Evolutionary conservation across 768 basidiomycete genomes (phyloP).

Genomic region (Strobilomyces confusus): DNA sequence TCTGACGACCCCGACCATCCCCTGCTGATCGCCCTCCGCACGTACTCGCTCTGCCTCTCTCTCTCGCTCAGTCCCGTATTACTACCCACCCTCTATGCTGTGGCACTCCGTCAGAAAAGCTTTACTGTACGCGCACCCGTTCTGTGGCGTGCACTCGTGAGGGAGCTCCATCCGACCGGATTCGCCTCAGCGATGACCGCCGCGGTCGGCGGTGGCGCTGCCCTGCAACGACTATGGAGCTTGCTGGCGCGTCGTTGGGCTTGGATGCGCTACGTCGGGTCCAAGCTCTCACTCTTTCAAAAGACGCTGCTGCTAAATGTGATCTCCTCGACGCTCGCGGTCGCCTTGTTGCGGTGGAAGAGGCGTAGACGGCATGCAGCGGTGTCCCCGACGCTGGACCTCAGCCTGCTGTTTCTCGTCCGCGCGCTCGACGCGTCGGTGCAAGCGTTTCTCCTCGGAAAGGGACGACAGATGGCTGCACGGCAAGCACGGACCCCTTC

Average conservation of each 20-base stretch:
- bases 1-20: conserved; percentile 46
- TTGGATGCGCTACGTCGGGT: neutral
- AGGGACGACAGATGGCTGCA: conserved; percentile 1
- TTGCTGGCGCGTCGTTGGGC: conserved; percentile 7
- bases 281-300: conserved; percentile 37
- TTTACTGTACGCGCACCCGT: conserved; percentile 16
- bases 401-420: conserved; percentile 64
- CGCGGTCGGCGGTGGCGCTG: conserved; percentile 60
- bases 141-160: conserved; percentile 39
- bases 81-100: conserved; percentile 46
- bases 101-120: conserved; percentile 21
- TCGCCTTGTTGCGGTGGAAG: conserved; percentile 55
- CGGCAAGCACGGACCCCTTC: neutral
- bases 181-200: conserved; percentile 68
- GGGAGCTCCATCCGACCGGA: conserved; percentile 57
- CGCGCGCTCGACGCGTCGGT: conserved; percentile 62
- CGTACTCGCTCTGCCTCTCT: conserved; percentile 62
- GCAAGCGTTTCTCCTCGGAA: conserved; percentile 46
- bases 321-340: conserved; percentile 52
- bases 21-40: conserved; percentile 55
- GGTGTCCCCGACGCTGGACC: conserved; percentile 57
- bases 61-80: conserved; percentile 66
- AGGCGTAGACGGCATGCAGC: conserved; percentile 21
- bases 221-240: conserved; percentile 46
- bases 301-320: conserved; percentile 57